Percentiles rank a stretch among this genome's conserved stretches.
Conservation (phyloP, 1,284 basidiomycete genomes). For the Stygiomarasmius scandens region DNA sequence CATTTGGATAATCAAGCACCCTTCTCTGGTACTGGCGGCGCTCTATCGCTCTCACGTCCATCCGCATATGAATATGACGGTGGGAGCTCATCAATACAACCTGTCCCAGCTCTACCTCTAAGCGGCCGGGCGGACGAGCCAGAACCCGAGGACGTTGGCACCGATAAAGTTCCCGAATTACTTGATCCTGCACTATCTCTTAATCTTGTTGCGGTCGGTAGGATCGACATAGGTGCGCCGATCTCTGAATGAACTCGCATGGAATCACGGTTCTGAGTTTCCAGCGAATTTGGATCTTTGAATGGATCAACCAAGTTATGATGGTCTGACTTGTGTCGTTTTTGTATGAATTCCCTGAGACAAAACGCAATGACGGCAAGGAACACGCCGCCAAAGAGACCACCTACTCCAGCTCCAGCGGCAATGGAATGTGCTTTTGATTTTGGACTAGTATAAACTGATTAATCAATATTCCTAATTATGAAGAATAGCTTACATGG, state of each 20-base stretch:
- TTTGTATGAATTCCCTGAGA: not conserved
- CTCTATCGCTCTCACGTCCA: too few relatives aligned
- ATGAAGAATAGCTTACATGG: conserved; percentile 23
- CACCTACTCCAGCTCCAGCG: conserved; percentile 6
- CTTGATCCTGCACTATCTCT: too few relatives aligned
- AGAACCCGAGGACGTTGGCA: too few relatives aligned
- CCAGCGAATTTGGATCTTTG: not conserved
- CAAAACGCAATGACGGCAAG: not conserved
- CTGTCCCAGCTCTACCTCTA: too few relatives aligned
- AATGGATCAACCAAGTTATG: not conserved
- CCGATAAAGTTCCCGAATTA: too few relatives aligned
- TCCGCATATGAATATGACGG: too few relatives aligned
- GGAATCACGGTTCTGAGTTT: not conserved
- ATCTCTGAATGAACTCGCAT: too few relatives aligned
- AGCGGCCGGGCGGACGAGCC: too few relatives aligned
- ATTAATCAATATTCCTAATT: not conserved
- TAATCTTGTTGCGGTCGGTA: too few relatives aligned
- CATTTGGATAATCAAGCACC: too few relatives aligned
- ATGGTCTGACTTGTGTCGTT: not conserved
- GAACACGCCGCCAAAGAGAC: conserved; percentile 9
- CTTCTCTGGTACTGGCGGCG: too few relatives aligned
- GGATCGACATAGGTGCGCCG: not conserved
- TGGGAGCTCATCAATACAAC: too few relatives aligned
- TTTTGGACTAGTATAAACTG: not conserved
- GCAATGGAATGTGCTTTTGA: conserved; percentile 8